Conservation (phyloP, 495 filamentous ascomycete genomes). For the Geopyxis carbonaria region DNA sequence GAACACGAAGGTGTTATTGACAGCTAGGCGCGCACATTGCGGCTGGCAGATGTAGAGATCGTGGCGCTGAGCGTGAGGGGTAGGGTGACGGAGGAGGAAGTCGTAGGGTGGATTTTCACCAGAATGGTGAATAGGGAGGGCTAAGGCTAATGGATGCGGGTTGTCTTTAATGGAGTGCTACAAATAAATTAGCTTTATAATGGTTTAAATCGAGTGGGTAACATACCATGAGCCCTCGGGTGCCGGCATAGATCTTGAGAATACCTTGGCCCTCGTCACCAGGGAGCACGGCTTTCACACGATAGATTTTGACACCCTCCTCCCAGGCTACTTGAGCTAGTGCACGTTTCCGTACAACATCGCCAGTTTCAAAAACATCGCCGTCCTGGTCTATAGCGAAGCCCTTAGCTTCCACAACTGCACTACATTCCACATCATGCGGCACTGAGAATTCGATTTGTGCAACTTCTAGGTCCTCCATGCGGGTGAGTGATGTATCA, state of each 20-base stretch:
- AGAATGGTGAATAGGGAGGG: slow-evolving; percentile 76
- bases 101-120: slow-evolving; percentile 88
- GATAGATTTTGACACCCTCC: slow-evolving; percentile 69
- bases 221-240: slow-evolving; percentile 63
- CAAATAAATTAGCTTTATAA: slow-evolving; percentile 3
- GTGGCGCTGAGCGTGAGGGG: slow-evolving; percentile 87
- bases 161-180: slow-evolving; percentile 78
- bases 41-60: slow-evolving; percentile 94
- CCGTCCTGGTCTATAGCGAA: slow-evolving; percentile 73
- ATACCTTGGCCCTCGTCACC: slow-evolving; percentile 76
- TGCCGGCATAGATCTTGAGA: slow-evolving; percentile 88
- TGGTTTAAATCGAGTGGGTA: not conserved
- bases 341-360: slow-evolving; percentile 66
- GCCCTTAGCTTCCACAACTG: slow-evolving; percentile 73
- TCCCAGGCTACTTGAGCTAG: slow-evolving; percentile 87
- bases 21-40: slow-evolving; percentile 66
- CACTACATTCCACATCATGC: slow-evolving; percentile 75
- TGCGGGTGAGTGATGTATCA: slow-evolving; percentile 67
- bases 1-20: slow-evolving; percentile 98
- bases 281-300: slow-evolving; percentile 77
- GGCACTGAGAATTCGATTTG: slow-evolving; percentile 79
- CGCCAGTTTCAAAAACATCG: slow-evolving; percentile 84
- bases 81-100: slow-evolving; percentile 83
- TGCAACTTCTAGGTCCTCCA: slow-evolving; percentile 82
- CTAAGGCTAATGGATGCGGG: slow-evolving; percentile 75